Evolutionary conservation across 164 flowering plant genomes (phyloP).

Genomic region (Santalum album): DNA sequence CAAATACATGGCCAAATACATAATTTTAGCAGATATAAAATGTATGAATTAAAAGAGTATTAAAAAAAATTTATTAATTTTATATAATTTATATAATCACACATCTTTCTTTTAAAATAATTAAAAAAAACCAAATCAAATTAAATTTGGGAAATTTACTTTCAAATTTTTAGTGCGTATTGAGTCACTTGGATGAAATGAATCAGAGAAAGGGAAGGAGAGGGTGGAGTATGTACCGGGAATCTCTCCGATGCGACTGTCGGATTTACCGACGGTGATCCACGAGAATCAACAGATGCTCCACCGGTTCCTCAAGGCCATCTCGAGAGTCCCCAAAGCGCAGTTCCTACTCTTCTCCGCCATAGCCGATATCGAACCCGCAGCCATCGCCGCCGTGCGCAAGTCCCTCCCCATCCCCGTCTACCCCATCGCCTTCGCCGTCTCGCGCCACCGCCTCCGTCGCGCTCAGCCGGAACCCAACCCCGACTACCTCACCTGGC

Average conservation of each 20-base stretch:
- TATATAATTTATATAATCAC: too few relatives aligned
- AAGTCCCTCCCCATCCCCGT: conserved; percentile 25
- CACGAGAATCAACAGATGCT: not conserved
- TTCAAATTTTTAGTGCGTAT: too few relatives aligned
- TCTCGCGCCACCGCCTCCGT: conserved; percentile 21
- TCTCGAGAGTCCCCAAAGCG: conserved; percentile 19
- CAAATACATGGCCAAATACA: too few relatives aligned
- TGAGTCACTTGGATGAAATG: not conserved
- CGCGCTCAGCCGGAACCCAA: not conserved
- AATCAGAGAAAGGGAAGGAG: conserved; percentile 23
- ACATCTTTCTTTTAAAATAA: too few relatives aligned
- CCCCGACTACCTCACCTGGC: conserved; percentile 26
- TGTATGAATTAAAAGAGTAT: too few relatives aligned
- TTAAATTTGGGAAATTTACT: too few relatives aligned
- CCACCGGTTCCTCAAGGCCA: conserved; percentile 1
- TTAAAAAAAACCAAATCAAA: too few relatives aligned
- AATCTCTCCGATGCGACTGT: conserved; percentile 23
- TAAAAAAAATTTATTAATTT: too few relatives aligned
- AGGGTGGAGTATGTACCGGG: conserved; percentile 47
- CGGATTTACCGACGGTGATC: conserved; percentile 31
- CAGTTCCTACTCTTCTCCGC: conserved; percentile 37
- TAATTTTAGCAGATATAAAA: too few relatives aligned
- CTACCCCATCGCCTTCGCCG: conserved; percentile 39
- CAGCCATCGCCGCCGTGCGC: conserved; percentile 16
- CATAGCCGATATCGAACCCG: conserved; percentile 41